phyloP scores from a whole-genome alignment of 805 yeast genomes.

The Blastobotrys mokoenaii region DNA sequence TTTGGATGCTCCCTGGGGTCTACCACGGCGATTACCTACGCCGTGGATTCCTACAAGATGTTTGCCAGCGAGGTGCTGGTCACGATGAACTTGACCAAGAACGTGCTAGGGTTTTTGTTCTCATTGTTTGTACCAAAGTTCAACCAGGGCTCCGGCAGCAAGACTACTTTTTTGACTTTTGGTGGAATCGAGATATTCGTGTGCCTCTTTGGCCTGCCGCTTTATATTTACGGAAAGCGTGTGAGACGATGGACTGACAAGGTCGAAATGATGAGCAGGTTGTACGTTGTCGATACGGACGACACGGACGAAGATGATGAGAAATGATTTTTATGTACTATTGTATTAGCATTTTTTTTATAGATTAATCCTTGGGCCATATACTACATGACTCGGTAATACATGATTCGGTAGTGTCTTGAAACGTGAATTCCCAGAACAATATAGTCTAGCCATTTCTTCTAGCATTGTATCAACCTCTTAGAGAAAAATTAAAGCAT shows the following conservation, averaged over 20 bases:
- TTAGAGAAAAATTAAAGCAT: not conserved
- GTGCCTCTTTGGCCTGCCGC: constrained; percentile 41
- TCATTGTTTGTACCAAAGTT: constrained; percentile 48
- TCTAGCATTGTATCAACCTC: no score
- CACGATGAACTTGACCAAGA: constrained; percentile 46
- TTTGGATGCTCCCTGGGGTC: constrained; percentile 56
- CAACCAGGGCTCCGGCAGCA: constrained; percentile 34
- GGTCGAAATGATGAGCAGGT: constrained; percentile 33
- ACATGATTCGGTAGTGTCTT: no score
- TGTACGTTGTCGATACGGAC: constrained; percentile 25
- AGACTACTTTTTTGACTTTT: constrained; percentile 42
- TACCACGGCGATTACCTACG: constrained; percentile 52
- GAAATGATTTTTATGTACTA: no score
- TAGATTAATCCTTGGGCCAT: no score
- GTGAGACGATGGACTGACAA: constrained; percentile 45
- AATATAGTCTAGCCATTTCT: no score
- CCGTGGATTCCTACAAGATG: constrained; percentile 48
- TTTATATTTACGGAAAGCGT: constrained; percentile 48
- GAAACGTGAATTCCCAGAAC: no score
- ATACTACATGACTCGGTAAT: no score
- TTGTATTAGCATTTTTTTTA: no score
- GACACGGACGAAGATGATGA: constrained; percentile 20
- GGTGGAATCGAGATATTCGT: constrained; percentile 44
- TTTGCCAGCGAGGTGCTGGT: constrained; percentile 54
- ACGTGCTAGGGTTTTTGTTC: constrained; percentile 46